Conservation (phyloP, 441 rosid genomes). For the Syzygium malaccense region DNA sequence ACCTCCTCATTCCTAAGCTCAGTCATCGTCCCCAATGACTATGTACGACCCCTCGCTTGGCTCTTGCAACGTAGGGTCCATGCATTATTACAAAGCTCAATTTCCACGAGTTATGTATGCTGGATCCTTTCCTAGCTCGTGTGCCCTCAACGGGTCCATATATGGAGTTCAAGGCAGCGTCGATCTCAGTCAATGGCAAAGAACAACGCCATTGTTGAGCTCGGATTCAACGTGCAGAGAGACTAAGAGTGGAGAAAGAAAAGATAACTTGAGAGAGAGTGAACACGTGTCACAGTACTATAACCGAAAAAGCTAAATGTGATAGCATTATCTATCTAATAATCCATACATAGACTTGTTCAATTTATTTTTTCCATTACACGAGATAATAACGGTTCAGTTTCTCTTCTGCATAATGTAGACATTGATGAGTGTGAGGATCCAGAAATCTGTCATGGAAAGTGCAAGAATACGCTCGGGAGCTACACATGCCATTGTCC, state of each 20-base stretch:
- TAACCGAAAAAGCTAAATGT: no score
- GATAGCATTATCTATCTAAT: background rate
- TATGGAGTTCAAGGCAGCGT: background rate
- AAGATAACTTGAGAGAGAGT: background rate
- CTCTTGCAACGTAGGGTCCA: background rate
- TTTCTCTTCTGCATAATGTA: background rate
- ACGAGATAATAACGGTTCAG: background rate
- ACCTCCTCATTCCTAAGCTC: background rate
- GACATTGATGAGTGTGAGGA: background rate
- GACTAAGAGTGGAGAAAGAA: background rate
- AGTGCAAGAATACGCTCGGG: background rate
- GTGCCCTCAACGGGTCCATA: background rate
- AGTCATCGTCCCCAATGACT: background rate
- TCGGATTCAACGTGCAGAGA: background rate
- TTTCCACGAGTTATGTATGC: background rate
- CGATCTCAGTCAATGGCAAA: background rate
- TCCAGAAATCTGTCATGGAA: accelerated
- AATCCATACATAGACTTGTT: background rate
- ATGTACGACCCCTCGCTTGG: background rate
- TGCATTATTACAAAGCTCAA: background rate
- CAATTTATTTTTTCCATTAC: background rate
- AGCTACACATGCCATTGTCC: background rate
- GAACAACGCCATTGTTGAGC: background rate
- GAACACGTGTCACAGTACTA: background rate
- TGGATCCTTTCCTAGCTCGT: background rate